Evolutionary conservation across 2,329 filamentous ascomycete species (phyloP), one percentile per base, ranked within the genome.

Genomic region (Xylaria digitata): DNA sequence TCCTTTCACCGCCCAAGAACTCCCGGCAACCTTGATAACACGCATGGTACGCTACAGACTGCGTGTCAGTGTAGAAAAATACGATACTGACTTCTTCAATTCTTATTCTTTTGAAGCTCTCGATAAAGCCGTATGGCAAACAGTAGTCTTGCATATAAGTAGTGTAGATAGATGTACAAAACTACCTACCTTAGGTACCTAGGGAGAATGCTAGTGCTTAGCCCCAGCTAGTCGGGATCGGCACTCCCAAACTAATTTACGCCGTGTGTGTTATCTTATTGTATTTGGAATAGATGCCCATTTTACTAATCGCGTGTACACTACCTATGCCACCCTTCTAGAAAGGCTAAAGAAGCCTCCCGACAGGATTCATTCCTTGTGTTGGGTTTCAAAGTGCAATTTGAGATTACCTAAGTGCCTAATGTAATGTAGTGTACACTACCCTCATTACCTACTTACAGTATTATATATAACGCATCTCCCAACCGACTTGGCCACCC

Each of bases 231-330:
- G 46, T 66, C 4, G 52, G 58, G 60, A 59, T 66, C 64, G 64
- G 64, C 54, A 7, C 23, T 55, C 48, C 64, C 49, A 63, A 66
- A 66, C 60, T 37, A 63, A 66, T 48, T 55, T 63, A 46, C 60
- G 55, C 48, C 59, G 64, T 32, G n/a, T 4, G 26, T 48, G 19
- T 13, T 26, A 26, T 2, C 26, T 2, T 26, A 26, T 26, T 26
- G 26, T 26, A 67, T 64, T 64, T 67, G 61, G 61, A 67, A 67
- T 64, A 45, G n/a, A 45, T 45, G 11, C 6, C 32, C 37, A 46
- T 64, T 45, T 63, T 64, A 67, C 61, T 67, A 64, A 67, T 64
- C 42, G 21, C 23, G 15, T 11, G 50, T 23, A 17, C 17, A 15
- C 23, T 37, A 37, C 6, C 23, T 6, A 13, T 48, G 30, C 49